Evolutionary conservation across 2,329 filamentous ascomycete species (phyloP).

Genomic region (Alternaria consortialis): DNA sequence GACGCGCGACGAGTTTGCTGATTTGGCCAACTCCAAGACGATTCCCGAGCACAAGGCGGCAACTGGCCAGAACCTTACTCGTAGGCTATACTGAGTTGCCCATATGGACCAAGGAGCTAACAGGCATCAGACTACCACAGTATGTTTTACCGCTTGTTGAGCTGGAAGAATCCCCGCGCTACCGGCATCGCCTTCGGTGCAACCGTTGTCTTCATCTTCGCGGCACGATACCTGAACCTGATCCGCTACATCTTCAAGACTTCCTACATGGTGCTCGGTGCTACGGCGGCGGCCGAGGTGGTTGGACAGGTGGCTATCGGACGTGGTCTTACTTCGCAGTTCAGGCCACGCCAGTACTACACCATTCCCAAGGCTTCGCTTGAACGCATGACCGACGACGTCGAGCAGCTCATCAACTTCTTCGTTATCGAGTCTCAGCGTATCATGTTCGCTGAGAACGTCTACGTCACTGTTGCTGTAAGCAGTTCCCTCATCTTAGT

Average conservation of each 20-base stretch:
- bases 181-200: conserved; percentile 68
- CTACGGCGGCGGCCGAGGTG: conserved; percentile 66
- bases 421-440: conserved; percentile 74
- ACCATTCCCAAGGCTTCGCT: conserved; percentile 70
- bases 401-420: conserved; percentile 73
- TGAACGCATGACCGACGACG: conserved; percentile 68
- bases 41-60: conserved; percentile 64
- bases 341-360: conserved; percentile 72
- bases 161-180: conserved; percentile 72
- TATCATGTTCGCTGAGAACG: conserved; percentile 71
- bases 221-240: conserved; percentile 69
- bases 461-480: conserved; percentile 68
- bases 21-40: conserved; percentile 64
- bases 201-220: conserved; percentile 68
- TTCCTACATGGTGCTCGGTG: conserved; percentile 66
- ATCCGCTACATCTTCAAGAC: conserved; percentile 69
- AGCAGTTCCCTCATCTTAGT: conserved; percentile 36
- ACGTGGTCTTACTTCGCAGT: conserved; percentile 67
- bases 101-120: conserved; percentile 20
- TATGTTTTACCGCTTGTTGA: conserved; percentile 71
- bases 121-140: conserved; percentile 67
- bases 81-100: conserved; percentile 50
- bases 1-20: conserved; percentile 66
- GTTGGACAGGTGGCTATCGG: conserved; percentile 64
- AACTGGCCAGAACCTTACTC: conserved; percentile 70